These are phyloP conservation scores for Dioszegia aurantiaca DNA, from an alignment of 768 basidiomycete genomes.

Conservation along the genomic window DNA sequence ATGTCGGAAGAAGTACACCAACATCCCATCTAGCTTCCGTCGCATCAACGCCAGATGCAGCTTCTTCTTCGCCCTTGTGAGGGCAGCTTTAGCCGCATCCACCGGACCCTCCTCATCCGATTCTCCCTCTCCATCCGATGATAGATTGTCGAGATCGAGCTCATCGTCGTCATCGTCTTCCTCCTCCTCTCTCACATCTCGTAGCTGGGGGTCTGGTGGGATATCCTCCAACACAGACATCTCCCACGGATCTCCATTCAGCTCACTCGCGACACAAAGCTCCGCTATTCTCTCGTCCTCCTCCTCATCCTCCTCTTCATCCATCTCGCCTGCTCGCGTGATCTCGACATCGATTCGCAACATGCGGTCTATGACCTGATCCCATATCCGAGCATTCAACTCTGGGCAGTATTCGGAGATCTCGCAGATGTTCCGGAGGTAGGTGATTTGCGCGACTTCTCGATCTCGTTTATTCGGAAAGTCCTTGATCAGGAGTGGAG, in stretches of 20 bases:
- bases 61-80: slow-evolving; percentile 34
- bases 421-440: slow-evolving; percentile 81
- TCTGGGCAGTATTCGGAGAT: slow-evolving; percentile 85
- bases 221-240: slow-evolving; percentile 44
- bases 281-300: slow-evolving; percentile 30
- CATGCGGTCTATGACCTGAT: slow-evolving; percentile 85
- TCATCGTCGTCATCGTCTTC: slow-evolving; percentile 63
- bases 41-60: slow-evolving; percentile 68
- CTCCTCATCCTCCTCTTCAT: slow-evolving; percentile 57
- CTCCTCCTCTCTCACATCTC: slow-evolving; percentile 63
- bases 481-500: slow-evolving; percentile 74
- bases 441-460: slow-evolving; percentile 74
- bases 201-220: slow-evolving; percentile 22
- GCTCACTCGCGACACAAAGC: slow-evolving; percentile 32
- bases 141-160: slow-evolving; percentile 43
- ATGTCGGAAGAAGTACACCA: slow-evolving; percentile 80
- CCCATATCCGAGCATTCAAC: slow-evolving; percentile 73
- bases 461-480: slow-evolving; percentile 94
- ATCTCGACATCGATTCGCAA: slow-evolving; percentile 98
- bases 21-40: slow-evolving; percentile 82
- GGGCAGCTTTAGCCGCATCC: slow-evolving; percentile 26
- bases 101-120: slow-evolving; percentile 39
- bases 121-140: slow-evolving; percentile 34
- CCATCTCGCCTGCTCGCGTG: slow-evolving; percentile 91
- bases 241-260: slow-evolving; percentile 77